Base-by-base conservation (phyloP, 2,329 filamentous ascomycete species). In the Xylaria multiplex region DNA sequence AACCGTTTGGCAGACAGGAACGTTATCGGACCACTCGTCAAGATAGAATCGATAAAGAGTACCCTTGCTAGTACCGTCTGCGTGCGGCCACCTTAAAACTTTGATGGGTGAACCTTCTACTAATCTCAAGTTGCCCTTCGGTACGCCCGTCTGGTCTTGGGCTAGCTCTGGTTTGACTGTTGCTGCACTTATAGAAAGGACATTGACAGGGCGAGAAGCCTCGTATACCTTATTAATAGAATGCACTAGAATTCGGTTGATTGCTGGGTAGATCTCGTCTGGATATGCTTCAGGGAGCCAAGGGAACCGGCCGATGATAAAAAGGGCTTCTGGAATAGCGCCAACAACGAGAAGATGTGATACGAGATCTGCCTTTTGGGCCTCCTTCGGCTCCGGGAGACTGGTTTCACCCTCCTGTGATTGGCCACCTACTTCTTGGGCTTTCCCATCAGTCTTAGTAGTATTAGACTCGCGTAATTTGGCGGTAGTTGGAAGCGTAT, bases 1-100 rank as follows among this genome's bases (percentile, higher is more conserved):
- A 6, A 97, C 88, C 1, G 85, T 91, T 77, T 97, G 94, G 75
- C 96, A 99, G 22, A 97, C 82, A 0, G 96, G 96, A 52, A 99
- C 85, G 69, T 96, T 97, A 78, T 98, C 95, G 2, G 90, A 86
- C 96, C 96, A 99, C 72, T 98, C 96, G 65, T 97, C 93, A 90
- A 96, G 97, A 78, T 99, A 99, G 77, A 96, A 98, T 40, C 91
- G 88, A 77, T 97, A 98, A 59, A 91, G 87, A n/a, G 86, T 85
- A 22, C 90, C 90, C 71, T 93, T 92, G 61, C 89, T 90, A 30
- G 88, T 88, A 74, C 96, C 92, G 69, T 97, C 94, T 5, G 93
- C 88, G 72, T 91, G 90, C 4, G 93, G 91, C 95, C 95, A 97
- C 67, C 92, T 88, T 69, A 96, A 83, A 16, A 88, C 84, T 74